These are phyloP conservation scores for Pseudophaeomoniella oleicola DNA, from an alignment of 2,329 filamentous ascomycete species.

Conservation along the genomic window DNA sequence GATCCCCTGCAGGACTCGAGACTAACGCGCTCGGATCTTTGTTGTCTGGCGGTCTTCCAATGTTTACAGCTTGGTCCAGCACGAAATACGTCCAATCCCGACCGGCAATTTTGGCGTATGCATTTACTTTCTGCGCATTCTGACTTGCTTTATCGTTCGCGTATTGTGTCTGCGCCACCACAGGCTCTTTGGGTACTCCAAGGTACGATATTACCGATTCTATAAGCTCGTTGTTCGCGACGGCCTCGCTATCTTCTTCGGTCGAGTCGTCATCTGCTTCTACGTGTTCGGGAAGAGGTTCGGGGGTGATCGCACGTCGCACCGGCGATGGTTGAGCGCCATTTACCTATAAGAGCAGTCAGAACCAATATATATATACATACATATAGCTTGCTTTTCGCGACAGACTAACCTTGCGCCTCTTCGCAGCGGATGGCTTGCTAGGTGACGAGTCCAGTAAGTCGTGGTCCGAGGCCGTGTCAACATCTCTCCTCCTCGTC, in stretches of 20 bases:
- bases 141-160: slow-evolving; percentile 26
- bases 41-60: slow-evolving; percentile 33
- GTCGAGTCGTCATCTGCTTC: slow-evolving; percentile 26
- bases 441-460: slow-evolving; percentile 31
- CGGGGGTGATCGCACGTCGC: slow-evolving; percentile 14
- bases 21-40: slow-evolving; percentile 15
- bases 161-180: slow-evolving; percentile 28
- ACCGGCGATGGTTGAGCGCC: slow-evolving; percentile 17
- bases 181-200: slow-evolving; percentile 23
- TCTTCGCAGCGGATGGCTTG: slow-evolving; percentile 28
- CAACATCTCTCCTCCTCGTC: slow-evolving; percentile 9
- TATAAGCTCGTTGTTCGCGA: slow-evolving; percentile 28
- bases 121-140: slow-evolving; percentile 30
- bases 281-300: slow-evolving; percentile 14
- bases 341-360: background rate
- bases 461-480: slow-evolving; percentile 24
- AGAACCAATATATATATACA: no score
- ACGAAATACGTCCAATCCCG: slow-evolving; percentile 38
- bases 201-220: slow-evolving; percentile 33
- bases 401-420: slow-evolving; percentile 33
- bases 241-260: slow-evolving; percentile 24
- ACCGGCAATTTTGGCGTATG: slow-evolving; percentile 36
- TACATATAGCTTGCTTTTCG: no score
- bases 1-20: slow-evolving; percentile 30
- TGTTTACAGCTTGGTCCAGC: slow-evolving; percentile 31